phyloP scores from a whole-genome alignment of 371 early-diverging fungal species.

The Lichtheimia corymbifera region DNA sequence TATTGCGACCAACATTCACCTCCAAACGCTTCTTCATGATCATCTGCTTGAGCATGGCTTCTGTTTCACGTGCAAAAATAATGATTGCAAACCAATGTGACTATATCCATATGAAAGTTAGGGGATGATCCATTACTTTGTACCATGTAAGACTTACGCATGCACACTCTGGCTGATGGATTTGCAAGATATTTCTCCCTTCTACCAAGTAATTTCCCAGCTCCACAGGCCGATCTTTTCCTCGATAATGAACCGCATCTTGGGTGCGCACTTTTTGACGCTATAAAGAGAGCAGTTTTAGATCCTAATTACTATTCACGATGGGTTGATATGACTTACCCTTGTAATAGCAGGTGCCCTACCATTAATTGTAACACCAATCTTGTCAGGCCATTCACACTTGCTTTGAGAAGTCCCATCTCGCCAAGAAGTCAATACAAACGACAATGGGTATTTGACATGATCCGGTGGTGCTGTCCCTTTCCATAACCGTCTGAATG shows the following conservation, averaged over 20 bases:
- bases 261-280: conserved; percentile 9
- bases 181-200: conserved; percentile 24
- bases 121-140: neutral
- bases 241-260: conserved; percentile 12
- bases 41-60: conserved; percentile 17
- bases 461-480: conserved; percentile 3
- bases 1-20: conserved; percentile 11
- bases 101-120: conserved; percentile 10
- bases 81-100: conserved; percentile 28
- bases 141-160: conserved; percentile 30
- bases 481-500: conserved; percentile 14
- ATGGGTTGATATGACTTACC: conserved; percentile 14
- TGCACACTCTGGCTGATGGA: conserved; percentile 31
- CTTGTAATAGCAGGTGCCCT: conserved; percentile 13
- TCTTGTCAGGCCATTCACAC: conserved; percentile 40
- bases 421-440: conserved; percentile 27
- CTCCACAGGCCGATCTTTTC: conserved; percentile 42
- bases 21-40: conserved; percentile 6
- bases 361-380: conserved; percentile 24
- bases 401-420: conserved; percentile 13
- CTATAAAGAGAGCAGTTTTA: neutral
- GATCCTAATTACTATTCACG: neutral
- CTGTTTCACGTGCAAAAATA: conserved; percentile 20
- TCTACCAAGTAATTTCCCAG: conserved; percentile 13
- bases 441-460: conserved; percentile 21